A percentile compares a stretch with the other conserved stretches of the same genome.
Conservation (phyloP, 2,329 filamentous ascomycete species). For the Exophiala viscosa region DNA sequence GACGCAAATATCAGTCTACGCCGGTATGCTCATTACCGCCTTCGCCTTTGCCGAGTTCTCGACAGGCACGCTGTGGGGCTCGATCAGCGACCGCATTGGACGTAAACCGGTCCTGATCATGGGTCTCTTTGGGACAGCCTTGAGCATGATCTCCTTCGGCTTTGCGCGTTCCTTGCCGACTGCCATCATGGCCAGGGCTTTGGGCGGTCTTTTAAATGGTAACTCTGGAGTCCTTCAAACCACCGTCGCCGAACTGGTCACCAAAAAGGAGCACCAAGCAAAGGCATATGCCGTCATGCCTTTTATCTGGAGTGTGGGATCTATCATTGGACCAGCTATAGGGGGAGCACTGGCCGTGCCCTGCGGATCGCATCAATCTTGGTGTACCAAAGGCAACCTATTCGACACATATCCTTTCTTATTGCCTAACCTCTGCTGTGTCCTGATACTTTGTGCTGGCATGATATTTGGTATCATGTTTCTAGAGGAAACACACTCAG, state of each 20-base stretch:
- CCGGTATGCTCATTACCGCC: constrained; percentile 91
- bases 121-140: constrained; percentile 82
- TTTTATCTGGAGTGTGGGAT: constrained; percentile 96
- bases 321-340: constrained; percentile 86
- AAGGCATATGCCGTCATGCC: constrained; percentile 97
- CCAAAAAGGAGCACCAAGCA: constrained; percentile 87
- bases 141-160: constrained; percentile 91
- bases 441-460: constrained; percentile 70
- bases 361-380: constrained; percentile 70
- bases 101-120: constrained; percentile 88
- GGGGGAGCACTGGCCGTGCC: constrained; percentile 87
- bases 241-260: constrained; percentile 90
- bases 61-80: constrained; percentile 88
- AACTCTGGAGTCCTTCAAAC: constrained; percentile 96
- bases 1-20: constrained; percentile 82
- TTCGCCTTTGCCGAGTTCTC: constrained; percentile 96
- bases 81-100: constrained; percentile 84
- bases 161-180: constrained; percentile 78
- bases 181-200: constrained; percentile 79
- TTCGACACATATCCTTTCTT: constrained; percentile 88
- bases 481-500: constrained; percentile 87
- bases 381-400: constrained; percentile 70
- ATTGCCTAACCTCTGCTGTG: constrained; percentile 86
- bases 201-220: constrained; percentile 89
- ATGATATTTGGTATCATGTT: constrained; percentile 78